Percentiles rank a stretch among this genome's conserved stretches.
Evolutionary conservation across 768 basidiomycete genomes (phyloP).

Genomic region (Leccinum longicurvipes): DNA sequence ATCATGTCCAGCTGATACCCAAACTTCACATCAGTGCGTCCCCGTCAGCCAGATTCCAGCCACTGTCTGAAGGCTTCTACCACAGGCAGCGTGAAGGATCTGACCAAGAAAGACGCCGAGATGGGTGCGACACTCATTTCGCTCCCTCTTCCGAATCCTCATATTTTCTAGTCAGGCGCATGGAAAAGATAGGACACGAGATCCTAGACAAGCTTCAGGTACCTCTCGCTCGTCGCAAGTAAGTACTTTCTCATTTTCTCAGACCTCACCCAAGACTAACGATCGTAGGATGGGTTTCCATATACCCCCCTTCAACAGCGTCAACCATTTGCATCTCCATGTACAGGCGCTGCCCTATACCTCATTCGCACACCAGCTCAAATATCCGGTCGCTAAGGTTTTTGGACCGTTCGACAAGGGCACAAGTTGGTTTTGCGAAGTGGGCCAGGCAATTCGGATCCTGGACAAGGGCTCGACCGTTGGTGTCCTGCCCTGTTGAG

Average conservation of each 20-base stretch:
- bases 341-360: slow-evolving; percentile 67
- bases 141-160: slow-evolving; percentile 19
- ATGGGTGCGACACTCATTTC: slow-evolving; percentile 42
- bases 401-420: slow-evolving; percentile 52
- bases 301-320: slow-evolving; percentile 73
- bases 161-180: slow-evolving; percentile 38
- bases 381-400: slow-evolving; percentile 49
- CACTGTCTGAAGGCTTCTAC: not conserved
- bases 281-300: slow-evolving; percentile 70
- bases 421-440: slow-evolving; percentile 68
- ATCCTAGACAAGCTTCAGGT: slow-evolving; percentile 49
- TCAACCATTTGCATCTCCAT: slow-evolving; percentile 74
- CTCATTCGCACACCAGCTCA: slow-evolving; percentile 33
- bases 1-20: slow-evolving; percentile 52
- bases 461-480: slow-evolving; percentile 53
- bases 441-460: slow-evolving; percentile 57
- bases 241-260: slow-evolving; percentile 2
- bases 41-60: not conserved
- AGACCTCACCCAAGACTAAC: not conserved
- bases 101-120: slow-evolving; percentile 42
- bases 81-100: slow-evolving; percentile 52
- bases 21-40: slow-evolving; percentile 48
- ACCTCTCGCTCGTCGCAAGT: slow-evolving; percentile 46
- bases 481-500: slow-evolving; percentile 46
- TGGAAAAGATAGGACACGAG: slow-evolving; percentile 49